Evolutionary conservation across 1,284 basidiomycete species (phyloP).

Genomic region (Papiliotrema laurentii): DNA sequence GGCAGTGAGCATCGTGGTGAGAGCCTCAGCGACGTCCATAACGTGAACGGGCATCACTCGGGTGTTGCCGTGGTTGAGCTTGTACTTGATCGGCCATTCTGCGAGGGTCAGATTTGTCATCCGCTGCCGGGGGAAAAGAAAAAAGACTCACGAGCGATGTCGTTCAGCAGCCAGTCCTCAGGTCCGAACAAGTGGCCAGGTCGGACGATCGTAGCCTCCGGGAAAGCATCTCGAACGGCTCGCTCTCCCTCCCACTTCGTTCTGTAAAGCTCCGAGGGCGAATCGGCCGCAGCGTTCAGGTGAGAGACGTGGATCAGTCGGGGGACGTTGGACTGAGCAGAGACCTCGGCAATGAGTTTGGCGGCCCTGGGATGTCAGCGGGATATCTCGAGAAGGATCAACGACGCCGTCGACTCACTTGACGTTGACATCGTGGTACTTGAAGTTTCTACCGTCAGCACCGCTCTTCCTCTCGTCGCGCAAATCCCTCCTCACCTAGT

Average conservation of each 20-base stretch:
- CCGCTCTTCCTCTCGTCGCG: neutral
- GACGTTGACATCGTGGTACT: constrained; percentile 59
- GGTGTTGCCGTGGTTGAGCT: constrained; percentile 82
- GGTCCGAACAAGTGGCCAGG: constrained; percentile 84
- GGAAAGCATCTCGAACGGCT: constrained; percentile 78
- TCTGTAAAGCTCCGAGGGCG: constrained; percentile 77
- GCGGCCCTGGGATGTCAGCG: constrained; percentile 47
- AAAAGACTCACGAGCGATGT: constrained; percentile 70
- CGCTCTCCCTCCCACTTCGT: constrained; percentile 89
- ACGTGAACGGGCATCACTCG: constrained; percentile 89
- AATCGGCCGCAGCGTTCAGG: constrained; percentile 78
- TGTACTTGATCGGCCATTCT: constrained; percentile 94
- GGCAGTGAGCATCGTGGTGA: constrained; percentile 70
- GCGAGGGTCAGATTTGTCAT: constrained; percentile 5
- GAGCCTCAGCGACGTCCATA: constrained; percentile 87
- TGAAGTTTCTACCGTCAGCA: constrained; percentile 64
- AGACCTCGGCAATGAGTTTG: constrained; percentile 73
- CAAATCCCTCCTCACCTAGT: constrained; percentile 62
- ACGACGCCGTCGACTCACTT: constrained; percentile 17
- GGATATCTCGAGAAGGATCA: neutral
- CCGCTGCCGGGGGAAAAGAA: neutral
- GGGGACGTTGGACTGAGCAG: constrained; percentile 70
- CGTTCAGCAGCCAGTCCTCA: constrained; percentile 92
- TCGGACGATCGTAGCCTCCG: constrained; percentile 81
- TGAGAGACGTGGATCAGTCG: constrained; percentile 94